Conservation (phyloP, 1,284 basidiomycete genomes). For the Ustilago lituana region DNA sequence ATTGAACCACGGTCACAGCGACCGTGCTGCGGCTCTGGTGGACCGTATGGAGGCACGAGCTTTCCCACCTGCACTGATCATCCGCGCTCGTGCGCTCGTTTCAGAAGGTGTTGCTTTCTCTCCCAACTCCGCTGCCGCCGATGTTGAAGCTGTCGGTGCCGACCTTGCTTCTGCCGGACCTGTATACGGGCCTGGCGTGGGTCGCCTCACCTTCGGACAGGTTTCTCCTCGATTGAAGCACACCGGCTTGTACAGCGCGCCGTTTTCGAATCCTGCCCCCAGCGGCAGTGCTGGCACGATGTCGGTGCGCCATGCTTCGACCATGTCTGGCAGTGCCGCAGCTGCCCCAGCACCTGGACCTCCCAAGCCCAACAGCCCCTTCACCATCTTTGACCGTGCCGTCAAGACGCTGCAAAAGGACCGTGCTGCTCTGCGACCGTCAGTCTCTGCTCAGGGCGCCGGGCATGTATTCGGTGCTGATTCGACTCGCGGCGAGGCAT, state of each 20-base stretch:
- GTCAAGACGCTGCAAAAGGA: constrained; percentile 85
- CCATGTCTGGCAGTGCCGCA: constrained; percentile 28
- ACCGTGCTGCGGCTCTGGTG: constrained; percentile 77
- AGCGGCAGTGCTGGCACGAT: neutral
- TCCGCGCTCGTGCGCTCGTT: constrained; percentile 55
- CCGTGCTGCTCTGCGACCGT: constrained; percentile 75
- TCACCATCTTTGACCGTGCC: constrained; percentile 80
- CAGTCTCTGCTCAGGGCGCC: constrained; percentile 67
- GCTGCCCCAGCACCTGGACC: constrained; percentile 53
- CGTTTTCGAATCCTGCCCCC: neutral
- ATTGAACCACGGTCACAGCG: constrained; percentile 78
- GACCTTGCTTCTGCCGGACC: neutral
- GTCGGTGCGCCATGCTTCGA: constrained; percentile 47
- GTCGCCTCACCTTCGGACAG: constrained; percentile 31
- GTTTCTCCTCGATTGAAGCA: constrained; percentile 19
- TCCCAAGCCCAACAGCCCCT: constrained; percentile 59
- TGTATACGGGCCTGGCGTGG: neutral
- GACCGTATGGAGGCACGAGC: constrained; percentile 78
- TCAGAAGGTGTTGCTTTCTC: constrained; percentile 7
- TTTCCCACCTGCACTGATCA: constrained; percentile 68
- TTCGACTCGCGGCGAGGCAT: constrained; percentile 68
- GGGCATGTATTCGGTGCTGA: constrained; percentile 35
- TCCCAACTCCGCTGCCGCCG: neutral
- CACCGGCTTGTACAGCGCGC: constrained; percentile 1
- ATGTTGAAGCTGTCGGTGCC: neutral